These are phyloP conservation scores for Candida jianshihensis DNA, from an alignment of 805 yeast species.

Conservation along the genomic window DNA sequence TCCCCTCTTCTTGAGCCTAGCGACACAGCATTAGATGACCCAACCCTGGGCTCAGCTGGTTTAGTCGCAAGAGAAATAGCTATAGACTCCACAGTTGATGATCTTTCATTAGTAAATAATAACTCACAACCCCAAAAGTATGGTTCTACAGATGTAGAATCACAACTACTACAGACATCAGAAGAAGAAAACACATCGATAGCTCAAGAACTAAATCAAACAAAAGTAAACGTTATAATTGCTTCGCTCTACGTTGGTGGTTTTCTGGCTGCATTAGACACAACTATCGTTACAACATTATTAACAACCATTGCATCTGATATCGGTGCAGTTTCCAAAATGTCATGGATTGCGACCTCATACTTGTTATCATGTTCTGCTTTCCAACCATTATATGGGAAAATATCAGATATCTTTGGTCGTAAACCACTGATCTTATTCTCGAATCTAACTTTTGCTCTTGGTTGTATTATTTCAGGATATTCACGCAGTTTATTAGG, in stretches of 20 bases:
- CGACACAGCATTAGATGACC: slow-evolving; percentile 11
- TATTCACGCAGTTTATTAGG: slow-evolving; percentile 13
- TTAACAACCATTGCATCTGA: slow-evolving; percentile 60
- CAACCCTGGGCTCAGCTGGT: slow-evolving; percentile 13
- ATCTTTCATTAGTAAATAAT: slow-evolving; percentile 1
- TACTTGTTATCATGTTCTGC: slow-evolving; percentile 58
- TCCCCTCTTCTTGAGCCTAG: slow-evolving; percentile 2
- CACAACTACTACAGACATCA: background rate
- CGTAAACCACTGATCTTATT: slow-evolving; percentile 37
- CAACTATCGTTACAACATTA: slow-evolving; percentile 58
- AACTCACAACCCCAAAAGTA: slow-evolving; percentile 8
- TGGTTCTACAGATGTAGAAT: slow-evolving; percentile 7
- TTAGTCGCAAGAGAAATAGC: slow-evolving; percentile 10
- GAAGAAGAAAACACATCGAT: background rate
- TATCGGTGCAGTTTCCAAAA: slow-evolving; percentile 49
- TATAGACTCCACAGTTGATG: slow-evolving; percentile 11
- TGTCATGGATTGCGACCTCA: slow-evolving; percentile 64
- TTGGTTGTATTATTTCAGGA: slow-evolving; percentile 39
- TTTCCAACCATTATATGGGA: slow-evolving; percentile 61
- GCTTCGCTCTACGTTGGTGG: slow-evolving; percentile 34
- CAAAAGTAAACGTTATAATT: slow-evolving; percentile 20
- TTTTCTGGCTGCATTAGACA: slow-evolving; percentile 54
- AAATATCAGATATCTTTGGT: slow-evolving; percentile 59
- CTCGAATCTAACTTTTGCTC: slow-evolving; percentile 31
- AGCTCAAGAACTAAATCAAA: background rate